phyloP scores from a whole-genome alignment of 2,329 filamentous ascomycete species.

The Sordariomycetes sp. region DNA sequence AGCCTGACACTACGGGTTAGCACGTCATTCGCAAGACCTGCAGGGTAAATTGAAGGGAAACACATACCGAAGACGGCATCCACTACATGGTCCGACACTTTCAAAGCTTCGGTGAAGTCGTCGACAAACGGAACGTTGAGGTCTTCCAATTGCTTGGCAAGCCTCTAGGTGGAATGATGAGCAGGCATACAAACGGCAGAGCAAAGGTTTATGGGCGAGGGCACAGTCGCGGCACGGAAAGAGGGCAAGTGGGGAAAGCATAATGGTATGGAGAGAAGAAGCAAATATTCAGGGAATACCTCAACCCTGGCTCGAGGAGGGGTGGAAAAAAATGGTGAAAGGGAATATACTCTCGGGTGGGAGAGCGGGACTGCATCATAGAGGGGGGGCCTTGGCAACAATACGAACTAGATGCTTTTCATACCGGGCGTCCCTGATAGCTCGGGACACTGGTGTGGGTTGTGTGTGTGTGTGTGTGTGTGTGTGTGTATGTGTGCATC shows the following conservation, averaged over 20 bases:
- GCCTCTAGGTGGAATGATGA: slow-evolving; percentile 63
- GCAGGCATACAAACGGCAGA: slow-evolving; percentile 54
- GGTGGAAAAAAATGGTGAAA: background rate
- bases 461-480: no score
- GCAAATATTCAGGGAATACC: background rate
- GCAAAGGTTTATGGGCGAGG: background rate
- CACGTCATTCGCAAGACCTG: slow-evolving; percentile 2
- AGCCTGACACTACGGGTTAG: slow-evolving; percentile 36
- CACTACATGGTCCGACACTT: slow-evolving; percentile 64
- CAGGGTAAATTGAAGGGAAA: background rate
- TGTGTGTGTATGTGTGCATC: no score
- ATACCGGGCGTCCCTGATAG: background rate
- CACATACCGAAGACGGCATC: slow-evolving; percentile 83
- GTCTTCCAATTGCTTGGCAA: slow-evolving; percentile 73
- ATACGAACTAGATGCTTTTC: background rate
- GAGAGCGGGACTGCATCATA: background rate
- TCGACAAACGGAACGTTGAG: slow-evolving; percentile 72
- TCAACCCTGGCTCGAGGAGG: no score
- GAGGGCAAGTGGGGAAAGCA: background rate
- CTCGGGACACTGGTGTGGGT: background rate
- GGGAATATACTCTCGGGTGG: background rate
- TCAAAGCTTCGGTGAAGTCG: slow-evolving; percentile 58
- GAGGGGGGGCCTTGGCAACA: background rate
- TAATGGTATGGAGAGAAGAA: no score
- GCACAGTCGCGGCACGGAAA: background rate